Evolutionary conservation across 805 yeast species (phyloP).

Genomic region (Kluyveromyces lactis): DNA sequence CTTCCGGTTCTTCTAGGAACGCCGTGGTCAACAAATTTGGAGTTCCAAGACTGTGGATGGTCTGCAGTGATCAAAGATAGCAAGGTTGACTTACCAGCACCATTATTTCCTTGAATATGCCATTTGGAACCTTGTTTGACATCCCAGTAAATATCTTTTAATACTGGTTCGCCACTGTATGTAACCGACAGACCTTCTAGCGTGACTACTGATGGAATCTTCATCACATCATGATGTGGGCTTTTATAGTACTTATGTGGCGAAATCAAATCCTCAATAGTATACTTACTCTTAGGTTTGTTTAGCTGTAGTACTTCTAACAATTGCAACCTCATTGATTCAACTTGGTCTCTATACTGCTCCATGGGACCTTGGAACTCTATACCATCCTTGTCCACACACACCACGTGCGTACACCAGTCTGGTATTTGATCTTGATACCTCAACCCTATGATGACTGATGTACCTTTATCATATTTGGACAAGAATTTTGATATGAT

Average conservation of each 20-base stretch:
- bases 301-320: neutral
- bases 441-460: conserved; percentile 67
- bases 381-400: conserved; percentile 49
- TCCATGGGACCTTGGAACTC: conserved; percentile 38
- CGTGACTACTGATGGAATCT: conserved; percentile 33
- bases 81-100: conserved; percentile 88
- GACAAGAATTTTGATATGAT: conserved; percentile 41
- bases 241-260: conserved; percentile 16
- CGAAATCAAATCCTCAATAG: conserved; percentile 16
- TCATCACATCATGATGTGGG: conserved; percentile 9
- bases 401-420: conserved; percentile 71
- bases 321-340: conserved; percentile 13
- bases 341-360: conserved; percentile 18
- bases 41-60: conserved; percentile 94
- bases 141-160: conserved; percentile 55
- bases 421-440: conserved; percentile 66
- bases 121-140: conserved; percentile 69
- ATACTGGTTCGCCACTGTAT: conserved; percentile 54
- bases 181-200: conserved; percentile 55
- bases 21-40: conserved; percentile 56
- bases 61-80: conserved; percentile 82
- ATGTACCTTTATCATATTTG: conserved; percentile 19
- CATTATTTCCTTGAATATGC: conserved; percentile 86
- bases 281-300: conserved; percentile 3
- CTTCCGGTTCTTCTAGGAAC: conserved; percentile 61